A percentile compares a stretch with the other conserved stretches of the same genome.
phyloP scores from a whole-genome alignment of 2,329 filamentous ascomycete genomes.

The Pseudocercospora pini-densiflorae region DNA sequence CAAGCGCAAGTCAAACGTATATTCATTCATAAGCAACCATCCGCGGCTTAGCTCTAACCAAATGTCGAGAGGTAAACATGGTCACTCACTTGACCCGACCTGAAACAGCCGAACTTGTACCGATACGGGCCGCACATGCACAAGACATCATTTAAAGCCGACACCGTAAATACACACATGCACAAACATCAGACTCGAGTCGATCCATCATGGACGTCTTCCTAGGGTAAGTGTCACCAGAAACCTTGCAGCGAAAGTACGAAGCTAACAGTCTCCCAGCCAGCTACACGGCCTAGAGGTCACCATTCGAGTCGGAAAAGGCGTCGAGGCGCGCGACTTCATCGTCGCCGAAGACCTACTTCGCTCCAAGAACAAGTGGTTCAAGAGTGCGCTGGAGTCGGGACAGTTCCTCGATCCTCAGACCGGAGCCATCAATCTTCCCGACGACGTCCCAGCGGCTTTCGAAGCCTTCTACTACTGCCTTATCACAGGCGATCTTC shows the following conservation, averaged over 20 bases:
- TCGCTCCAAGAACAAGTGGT: background rate
- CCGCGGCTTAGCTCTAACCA: too few species aligned
- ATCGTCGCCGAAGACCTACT: background rate
- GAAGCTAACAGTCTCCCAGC: background rate
- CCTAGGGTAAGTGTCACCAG: background rate
- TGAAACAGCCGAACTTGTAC: too few species aligned
- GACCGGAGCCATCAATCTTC: slow-evolving; percentile 9
- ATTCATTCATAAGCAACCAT: too few species aligned
- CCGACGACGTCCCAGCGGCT: background rate
- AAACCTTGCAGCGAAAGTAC: too few species aligned
- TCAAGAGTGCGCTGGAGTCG: background rate
- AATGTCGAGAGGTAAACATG: too few species aligned
- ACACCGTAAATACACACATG: too few species aligned
- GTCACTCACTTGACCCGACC: too few species aligned
- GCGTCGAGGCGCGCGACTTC: background rate
- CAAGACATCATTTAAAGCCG: too few species aligned
- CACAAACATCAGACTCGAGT: too few species aligned
- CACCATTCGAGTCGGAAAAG: slow-evolving; percentile 2
- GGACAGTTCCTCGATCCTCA: background rate
- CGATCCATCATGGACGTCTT: background rate
- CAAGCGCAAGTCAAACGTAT: too few species aligned
- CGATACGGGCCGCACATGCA: too few species aligned
- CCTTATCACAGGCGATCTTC: background rate
- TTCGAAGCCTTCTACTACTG: slow-evolving; percentile 13
- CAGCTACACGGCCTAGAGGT: background rate